These are phyloP conservation scores for Penicillium alfredii DNA, from an alignment of 495 filamentous ascomycete genomes.

Conservation along the genomic window DNA sequence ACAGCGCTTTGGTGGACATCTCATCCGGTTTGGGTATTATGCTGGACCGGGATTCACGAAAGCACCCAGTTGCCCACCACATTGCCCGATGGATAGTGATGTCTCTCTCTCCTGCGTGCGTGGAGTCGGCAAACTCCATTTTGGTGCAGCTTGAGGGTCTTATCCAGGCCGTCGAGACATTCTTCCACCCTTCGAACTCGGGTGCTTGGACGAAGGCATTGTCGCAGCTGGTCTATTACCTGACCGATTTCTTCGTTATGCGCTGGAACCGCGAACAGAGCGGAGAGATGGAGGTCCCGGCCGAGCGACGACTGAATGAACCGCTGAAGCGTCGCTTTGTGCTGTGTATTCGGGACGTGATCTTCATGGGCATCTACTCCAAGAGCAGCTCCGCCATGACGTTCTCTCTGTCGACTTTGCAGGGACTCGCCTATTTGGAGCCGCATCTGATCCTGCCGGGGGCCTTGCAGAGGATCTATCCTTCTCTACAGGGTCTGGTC, in stretches of 20 bases:
- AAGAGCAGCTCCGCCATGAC: conserved; percentile 89
- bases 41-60: conserved; percentile 85
- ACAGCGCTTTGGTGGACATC: conserved; percentile 73
- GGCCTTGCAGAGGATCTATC: conserved; percentile 92
- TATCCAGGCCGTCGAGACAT: conserved; percentile 94
- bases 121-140: conserved; percentile 72
- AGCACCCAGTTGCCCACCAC: conserved; percentile 84
- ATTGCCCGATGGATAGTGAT: conserved; percentile 94
- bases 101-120: conserved; percentile 81
- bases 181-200: conserved; percentile 97
- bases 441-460: conserved; percentile 90
- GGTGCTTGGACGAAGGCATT: conserved; percentile 87
- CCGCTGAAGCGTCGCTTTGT: conserved; percentile 86
- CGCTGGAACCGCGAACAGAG: conserved; percentile 93
- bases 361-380: conserved; percentile 96
- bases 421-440: conserved; percentile 83
- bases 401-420: conserved; percentile 83
- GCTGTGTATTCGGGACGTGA: conserved; percentile 80
- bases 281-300: conserved; percentile 80
- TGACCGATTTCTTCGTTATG: conserved; percentile 95
- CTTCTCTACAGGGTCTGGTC: conserved; percentile 89
- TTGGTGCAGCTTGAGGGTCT: conserved; percentile 84
- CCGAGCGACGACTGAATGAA: conserved; percentile 70
- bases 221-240: conserved; percentile 84
- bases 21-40: conserved; percentile 74